These are phyloP conservation scores for Russula lepida DNA, from an alignment of 768 basidiomycete genomes.

Conservation along the genomic window DNA sequence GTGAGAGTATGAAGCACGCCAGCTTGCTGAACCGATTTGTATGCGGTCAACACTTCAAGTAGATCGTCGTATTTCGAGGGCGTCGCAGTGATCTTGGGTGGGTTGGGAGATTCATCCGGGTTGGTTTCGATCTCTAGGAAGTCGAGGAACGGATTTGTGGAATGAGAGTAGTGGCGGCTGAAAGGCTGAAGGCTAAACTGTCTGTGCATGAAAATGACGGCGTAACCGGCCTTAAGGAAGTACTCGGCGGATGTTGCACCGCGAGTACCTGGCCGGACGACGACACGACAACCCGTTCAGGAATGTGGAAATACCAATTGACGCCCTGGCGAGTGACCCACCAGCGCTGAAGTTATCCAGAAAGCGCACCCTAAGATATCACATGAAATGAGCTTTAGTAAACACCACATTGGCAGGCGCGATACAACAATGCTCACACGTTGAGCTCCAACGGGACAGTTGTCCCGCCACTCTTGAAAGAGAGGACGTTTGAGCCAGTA, in stretches of 20 bases:
- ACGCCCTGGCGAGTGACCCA: conserved; percentile 28
- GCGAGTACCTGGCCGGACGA: conserved; percentile 59
- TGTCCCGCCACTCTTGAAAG: conserved; percentile 84
- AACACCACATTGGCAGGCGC: conserved; percentile 3
- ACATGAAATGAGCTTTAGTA: conserved; percentile 21
- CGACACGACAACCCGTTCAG: conserved; percentile 8
- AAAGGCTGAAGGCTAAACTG: conserved; percentile 98
- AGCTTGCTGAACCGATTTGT: conserved; percentile 69
- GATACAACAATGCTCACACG: conserved; percentile 58
- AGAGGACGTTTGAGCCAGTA: background rate
- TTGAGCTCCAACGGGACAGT: conserved; percentile 98
- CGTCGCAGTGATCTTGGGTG: conserved; percentile 56
- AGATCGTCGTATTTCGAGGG: conserved; percentile 56
- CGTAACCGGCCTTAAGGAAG: conserved; percentile 88
- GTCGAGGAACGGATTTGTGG: conserved; percentile 95
- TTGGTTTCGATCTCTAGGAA: conserved; percentile 62
- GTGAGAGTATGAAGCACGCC: conserved; percentile 77
- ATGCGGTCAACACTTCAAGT: conserved; percentile 62
- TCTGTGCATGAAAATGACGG: conserved; percentile 97
- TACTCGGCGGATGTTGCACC: conserved; percentile 98
- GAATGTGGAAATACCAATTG: conserved; percentile 2
- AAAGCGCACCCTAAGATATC: conserved; percentile 77
- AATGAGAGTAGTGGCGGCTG: conserved; percentile 96
- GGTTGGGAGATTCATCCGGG: conserved; percentile 7
- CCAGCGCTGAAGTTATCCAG: conserved; percentile 98